A percentile compares a stretch with the other conserved stretches of the same genome.
These are phyloP conservation scores for Melocanna baccifera DNA, from an alignment of 176 grass and related monocot species.

Conservation along the genomic window DNA sequence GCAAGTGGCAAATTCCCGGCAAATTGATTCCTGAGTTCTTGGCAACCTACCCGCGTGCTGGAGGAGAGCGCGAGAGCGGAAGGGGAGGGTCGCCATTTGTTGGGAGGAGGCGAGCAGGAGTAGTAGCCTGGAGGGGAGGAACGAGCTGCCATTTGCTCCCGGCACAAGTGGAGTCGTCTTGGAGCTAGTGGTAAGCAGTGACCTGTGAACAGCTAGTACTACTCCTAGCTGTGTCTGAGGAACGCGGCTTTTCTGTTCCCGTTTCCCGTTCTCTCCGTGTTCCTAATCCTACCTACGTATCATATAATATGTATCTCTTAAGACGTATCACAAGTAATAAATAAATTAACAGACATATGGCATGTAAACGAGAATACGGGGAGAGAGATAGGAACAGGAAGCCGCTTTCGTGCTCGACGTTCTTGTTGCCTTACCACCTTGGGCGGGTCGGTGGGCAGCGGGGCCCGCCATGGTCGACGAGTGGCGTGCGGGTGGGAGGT, in stretches of 20 bases:
- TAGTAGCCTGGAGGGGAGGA: not conserved
- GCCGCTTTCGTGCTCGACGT: not conserved
- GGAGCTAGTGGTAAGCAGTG: not conserved
- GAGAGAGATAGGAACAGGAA: no score
- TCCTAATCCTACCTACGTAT: no score
- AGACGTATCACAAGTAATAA: no score
- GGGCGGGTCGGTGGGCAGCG: not conserved
- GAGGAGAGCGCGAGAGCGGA: constrained; percentile 12
- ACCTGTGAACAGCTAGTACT: no score
- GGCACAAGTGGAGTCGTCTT: not conserved
- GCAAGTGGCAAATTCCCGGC: not conserved
- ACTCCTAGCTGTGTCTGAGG: no score
- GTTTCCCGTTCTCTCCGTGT: no score
- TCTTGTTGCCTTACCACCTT: not conserved
- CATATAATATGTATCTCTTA: no score
- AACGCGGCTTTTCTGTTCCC: no score
- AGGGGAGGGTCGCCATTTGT: constrained; percentile 34
- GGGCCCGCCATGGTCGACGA: constrained; percentile 8
- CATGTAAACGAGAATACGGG: no score
- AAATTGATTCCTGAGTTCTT: not conserved
- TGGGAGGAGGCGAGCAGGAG: not conserved
- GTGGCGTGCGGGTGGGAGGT: not conserved
- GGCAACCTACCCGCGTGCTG: constrained; percentile 6
- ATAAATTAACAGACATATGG: no score
- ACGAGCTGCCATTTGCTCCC: constrained; percentile 15